These are phyloP conservation scores for Aristolochia contorta DNA, from an alignment of 164 flowering plant genomes.

Conservation along the genomic window DNA sequence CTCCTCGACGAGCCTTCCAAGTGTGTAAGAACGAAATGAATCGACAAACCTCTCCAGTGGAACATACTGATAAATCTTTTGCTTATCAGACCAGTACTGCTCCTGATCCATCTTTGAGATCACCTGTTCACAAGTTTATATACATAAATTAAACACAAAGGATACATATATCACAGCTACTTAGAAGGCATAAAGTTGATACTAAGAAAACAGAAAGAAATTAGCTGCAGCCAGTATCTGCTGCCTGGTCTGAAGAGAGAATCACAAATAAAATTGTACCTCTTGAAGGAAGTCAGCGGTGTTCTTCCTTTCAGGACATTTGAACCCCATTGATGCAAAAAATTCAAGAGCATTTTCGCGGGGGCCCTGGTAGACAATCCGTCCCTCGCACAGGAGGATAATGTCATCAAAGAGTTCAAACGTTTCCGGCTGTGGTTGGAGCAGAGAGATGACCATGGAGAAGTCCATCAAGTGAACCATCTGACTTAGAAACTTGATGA, in stretches of 20 bases:
- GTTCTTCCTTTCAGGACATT: slow-evolving; percentile 34
- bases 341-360: slow-evolving; percentile 26
- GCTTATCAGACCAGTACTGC: slow-evolving; percentile 33
- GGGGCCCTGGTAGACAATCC: slow-evolving; percentile 32
- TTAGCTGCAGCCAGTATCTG: no score
- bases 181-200: no score
- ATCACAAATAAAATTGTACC: slow-evolving; percentile 9
- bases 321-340: slow-evolving; percentile 29
- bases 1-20: slow-evolving; percentile 17
- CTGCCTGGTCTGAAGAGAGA: no score
- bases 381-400: slow-evolving; percentile 30
- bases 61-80: slow-evolving; percentile 22
- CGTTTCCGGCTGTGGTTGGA: slow-evolving; percentile 49
- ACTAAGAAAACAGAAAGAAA: no score
- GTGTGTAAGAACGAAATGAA: slow-evolving; percentile 27
- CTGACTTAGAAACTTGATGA: slow-evolving; percentile 25
- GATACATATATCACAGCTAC: no score
- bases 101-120: slow-evolving; percentile 37
- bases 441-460: slow-evolving; percentile 32
- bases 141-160: no score
- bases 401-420: slow-evolving; percentile 39
- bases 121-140: slow-evolving; percentile 20
- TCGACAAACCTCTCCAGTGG: slow-evolving; percentile 21
- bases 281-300: slow-evolving; percentile 42
- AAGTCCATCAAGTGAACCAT: slow-evolving; percentile 20